Conservation (phyloP, 202 grass and related monocot species). For the Sporobolus alterniflorus region DNA sequence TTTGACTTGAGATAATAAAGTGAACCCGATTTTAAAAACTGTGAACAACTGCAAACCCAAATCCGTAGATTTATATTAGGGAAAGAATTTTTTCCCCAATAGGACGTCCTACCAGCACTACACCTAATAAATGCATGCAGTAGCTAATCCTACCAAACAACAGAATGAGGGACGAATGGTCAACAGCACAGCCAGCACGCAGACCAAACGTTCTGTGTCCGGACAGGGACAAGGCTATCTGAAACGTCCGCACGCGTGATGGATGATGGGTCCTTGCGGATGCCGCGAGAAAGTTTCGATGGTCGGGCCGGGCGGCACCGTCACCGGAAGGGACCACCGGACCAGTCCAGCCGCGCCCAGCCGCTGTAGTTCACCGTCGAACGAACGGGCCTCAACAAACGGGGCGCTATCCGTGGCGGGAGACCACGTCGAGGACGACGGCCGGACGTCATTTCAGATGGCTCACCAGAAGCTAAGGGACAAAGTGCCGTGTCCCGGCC, state of each 20-base stretch:
- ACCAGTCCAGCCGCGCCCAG: neutral
- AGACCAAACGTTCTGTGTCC: neutral
- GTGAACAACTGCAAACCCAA: too few species aligned
- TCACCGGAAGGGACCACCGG: neutral
- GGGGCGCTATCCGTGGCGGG: neutral
- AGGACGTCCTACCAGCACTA: neutral
- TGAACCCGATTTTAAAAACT: too few species aligned
- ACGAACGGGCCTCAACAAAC: conserved; percentile 10
- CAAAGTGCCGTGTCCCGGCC: conserved; percentile 2
- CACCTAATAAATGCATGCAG: neutral
- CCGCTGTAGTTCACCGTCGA: neutral
- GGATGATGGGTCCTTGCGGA: neutral
- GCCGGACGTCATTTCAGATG: conserved; percentile 16
- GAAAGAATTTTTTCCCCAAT: too few species aligned
- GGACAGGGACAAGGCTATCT: conserved; percentile 2
- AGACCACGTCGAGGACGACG: neutral
- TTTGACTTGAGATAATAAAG: too few species aligned
- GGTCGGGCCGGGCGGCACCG: neutral
- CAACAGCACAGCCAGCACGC: neutral
- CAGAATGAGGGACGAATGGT: neutral
- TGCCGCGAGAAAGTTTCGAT: conserved; percentile 16
- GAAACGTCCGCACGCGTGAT: neutral
- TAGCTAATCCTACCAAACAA: neutral
- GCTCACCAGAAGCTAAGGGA: conserved; percentile 13
- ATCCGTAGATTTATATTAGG: too few species aligned